phyloP scores from a whole-genome alignment of 2,329 filamentous ascomycete species.

The Helotiales sp. region DNA sequence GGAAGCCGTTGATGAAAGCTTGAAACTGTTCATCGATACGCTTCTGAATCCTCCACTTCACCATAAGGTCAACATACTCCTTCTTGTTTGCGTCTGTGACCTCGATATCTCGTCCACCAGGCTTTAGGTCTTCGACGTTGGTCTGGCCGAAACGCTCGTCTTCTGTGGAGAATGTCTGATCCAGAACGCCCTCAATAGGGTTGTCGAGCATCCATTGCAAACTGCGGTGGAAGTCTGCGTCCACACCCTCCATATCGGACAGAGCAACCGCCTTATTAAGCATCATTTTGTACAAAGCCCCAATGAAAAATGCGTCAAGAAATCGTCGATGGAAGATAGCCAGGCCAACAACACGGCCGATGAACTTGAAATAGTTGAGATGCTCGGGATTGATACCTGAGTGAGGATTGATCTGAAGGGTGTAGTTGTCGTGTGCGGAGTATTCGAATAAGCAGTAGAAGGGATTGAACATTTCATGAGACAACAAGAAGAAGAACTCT shows the following conservation, averaged over 20 bases:
- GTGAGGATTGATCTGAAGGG: constrained; percentile 98
- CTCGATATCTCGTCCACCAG: constrained; percentile 84
- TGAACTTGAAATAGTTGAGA: constrained; percentile 99
- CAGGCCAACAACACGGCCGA: constrained; percentile 92
- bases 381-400: constrained; percentile 99
- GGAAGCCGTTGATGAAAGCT: constrained; percentile 95
- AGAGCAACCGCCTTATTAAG: constrained; percentile 88
- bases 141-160: constrained; percentile 96
- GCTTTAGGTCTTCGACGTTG: constrained; percentile 90
- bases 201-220: constrained; percentile 98
- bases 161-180: constrained; percentile 95
- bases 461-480: constrained; percentile 99
- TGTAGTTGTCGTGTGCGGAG: constrained; percentile 99
- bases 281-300: constrained; percentile 99
- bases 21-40: constrained; percentile 98
- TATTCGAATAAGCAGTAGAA: constrained; percentile 99
- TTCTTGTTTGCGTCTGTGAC: constrained; percentile 99
- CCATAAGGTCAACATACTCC: constrained; percentile 97
- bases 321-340: constrained; percentile 98
- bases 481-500: constrained; percentile 99
- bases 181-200: constrained; percentile 91
- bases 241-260: constrained; percentile 97
- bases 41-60: constrained; percentile 99
- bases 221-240: constrained; percentile 95
- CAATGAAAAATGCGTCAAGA: constrained; percentile 98